Percentiles rank a stretch among this genome's conserved stretches.
Conservation (phyloP, 164 flowering plant species). For the Litsea cubeba region DNA sequence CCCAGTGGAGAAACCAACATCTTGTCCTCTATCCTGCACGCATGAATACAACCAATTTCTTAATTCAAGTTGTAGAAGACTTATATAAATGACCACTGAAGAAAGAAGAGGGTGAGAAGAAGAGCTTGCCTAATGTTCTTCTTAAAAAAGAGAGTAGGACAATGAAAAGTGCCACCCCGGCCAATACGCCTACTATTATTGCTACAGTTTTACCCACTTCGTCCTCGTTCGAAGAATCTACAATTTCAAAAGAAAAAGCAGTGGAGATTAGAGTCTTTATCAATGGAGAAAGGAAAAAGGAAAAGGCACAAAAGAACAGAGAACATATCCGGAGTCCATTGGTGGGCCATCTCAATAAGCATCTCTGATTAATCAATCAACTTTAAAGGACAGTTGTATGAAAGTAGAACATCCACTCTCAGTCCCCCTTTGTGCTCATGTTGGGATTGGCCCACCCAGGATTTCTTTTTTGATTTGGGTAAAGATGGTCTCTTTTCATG, state of each 20-base stretch:
- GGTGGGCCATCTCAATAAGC: too few relatives aligned
- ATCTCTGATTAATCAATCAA: too few relatives aligned
- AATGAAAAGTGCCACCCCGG: conserved; percentile 63
- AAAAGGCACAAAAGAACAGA: not conserved
- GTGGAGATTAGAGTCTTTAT: not conserved
- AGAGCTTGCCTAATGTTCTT: conserved; percentile 35
- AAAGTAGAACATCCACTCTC: too few relatives aligned
- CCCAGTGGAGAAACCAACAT: not conserved
- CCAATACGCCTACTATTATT: conserved; percentile 69
- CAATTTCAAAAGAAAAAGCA: conserved; percentile 9
- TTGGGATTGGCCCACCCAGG: too few relatives aligned
- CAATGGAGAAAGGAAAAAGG: not conserved
- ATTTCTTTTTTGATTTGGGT: too few relatives aligned
- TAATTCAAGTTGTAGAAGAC: not conserved
- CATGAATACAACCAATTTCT: not conserved
- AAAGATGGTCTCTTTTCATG: too few relatives aligned
- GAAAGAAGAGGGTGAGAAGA: not conserved
- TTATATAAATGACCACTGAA: not conserved
- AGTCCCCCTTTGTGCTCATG: too few relatives aligned
- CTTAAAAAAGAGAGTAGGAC: conserved; percentile 69
- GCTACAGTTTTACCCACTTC: conserved; percentile 77
- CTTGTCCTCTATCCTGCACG: conserved; percentile 14
- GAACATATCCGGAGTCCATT: too few relatives aligned
- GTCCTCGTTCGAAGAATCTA: conserved; percentile 58
- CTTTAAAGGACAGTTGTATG: too few relatives aligned